Base-by-base conservation (phyloP, 2,329 filamentous ascomycete species). In the Fusarium sp. region DNA sequence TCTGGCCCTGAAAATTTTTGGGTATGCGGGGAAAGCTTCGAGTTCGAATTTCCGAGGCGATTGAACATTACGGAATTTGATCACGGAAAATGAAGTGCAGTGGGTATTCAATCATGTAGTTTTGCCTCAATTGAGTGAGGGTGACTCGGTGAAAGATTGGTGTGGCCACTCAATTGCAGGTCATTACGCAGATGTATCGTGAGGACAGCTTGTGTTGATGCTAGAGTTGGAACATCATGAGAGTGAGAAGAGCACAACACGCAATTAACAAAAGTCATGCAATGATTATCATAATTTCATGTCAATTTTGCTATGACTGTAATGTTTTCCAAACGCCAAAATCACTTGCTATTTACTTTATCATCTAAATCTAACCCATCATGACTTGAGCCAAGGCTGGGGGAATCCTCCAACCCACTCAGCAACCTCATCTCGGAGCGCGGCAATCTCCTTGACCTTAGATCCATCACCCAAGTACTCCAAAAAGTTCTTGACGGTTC, bases 391-490 rank as follows among this genome's bases (percentile, higher is more conserved):
- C 75, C 75, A 76, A 33, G 75, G 75, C 72, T 76, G 74, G 22
- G 72, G 70, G 57, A 76, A 76, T 31, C 66, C 63, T n/a, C 89
- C 87, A 40, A 92, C 90, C 91, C 91, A 93, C 73, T 91, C 89
- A 68, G 88, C 86, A 17, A 93, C 90, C 81, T 92, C 90, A 66
- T 87, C 85, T 66, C 87, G 85, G 63, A 93, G 81, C 78, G 91
- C 87, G 26, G 90, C 84, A 71, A 93, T 91, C 80, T 92, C 91
- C 15, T 86, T 80, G 43, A 91, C 85, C 53, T 84, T 84, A 66
- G 90, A 86, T 42, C 91, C 91, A 66, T 88, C 87, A n/a, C 88
- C 88, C 13, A 93, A 81, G 71, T 87, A 87, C 59, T 90, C 86
- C 70, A 90, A 80, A 79, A 92, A 93, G 36, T 86, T 86, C 78